Percentiles rank a stretch among this genome's conserved stretches.
Conservation (phyloP, 345 rosid genomes). For the Excoecaria agallocha region DNA sequence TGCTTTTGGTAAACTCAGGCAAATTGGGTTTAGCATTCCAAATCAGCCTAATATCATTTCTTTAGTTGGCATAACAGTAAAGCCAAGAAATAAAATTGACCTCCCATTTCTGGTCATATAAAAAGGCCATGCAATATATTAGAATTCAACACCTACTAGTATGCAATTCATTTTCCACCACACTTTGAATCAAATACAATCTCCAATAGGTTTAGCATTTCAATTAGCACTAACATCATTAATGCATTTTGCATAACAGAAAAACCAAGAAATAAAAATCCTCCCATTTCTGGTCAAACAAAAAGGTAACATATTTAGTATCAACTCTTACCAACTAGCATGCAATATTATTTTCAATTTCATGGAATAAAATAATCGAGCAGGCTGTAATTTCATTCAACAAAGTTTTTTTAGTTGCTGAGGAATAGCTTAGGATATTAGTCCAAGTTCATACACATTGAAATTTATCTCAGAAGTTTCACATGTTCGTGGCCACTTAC, state of each 20-base stretch:
- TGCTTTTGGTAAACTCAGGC: no score
- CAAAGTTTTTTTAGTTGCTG: neutral
- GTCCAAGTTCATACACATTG: neutral
- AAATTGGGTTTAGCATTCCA: constrained; percentile 1
- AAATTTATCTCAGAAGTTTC: neutral
- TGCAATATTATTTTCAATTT: neutral
- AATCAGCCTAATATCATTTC: neutral
- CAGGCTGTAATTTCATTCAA: neutral
- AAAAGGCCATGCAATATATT: no score
- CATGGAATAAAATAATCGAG: neutral
- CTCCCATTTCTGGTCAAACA: neutral
- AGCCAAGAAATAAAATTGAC: no score
- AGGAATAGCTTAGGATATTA: neutral
- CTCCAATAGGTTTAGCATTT: neutral
- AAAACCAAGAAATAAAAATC: no score
- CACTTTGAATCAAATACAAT: neutral
- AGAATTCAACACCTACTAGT: no score
- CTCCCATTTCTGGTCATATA: no score
- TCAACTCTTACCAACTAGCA: neutral
- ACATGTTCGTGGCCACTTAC: constrained; percentile 36
- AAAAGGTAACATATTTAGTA: neutral
- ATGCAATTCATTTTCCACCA: neutral
- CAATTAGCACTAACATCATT: neutral
- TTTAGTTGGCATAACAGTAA: no score
- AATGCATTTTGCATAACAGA: neutral